A percentile compares a stretch with the other conserved stretches of the same genome.
Evolutionary conservation across 208 protist species (phyloP).

Genomic region (Porcisia hertigi): DNA sequence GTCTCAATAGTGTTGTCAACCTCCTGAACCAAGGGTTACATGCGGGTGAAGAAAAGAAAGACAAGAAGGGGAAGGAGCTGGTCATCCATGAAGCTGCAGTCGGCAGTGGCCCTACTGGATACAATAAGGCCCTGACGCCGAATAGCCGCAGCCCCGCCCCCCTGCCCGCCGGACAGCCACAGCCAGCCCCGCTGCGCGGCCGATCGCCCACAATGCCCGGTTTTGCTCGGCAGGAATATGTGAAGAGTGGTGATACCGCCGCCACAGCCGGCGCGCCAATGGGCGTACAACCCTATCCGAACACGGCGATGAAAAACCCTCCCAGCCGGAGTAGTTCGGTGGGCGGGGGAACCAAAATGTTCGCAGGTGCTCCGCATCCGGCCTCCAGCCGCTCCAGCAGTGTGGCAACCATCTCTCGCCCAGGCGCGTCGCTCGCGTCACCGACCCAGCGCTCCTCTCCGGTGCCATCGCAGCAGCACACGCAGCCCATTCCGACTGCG

Average conservation of each 20-base stretch:
- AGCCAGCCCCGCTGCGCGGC: neutral
- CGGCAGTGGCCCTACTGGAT: neutral
- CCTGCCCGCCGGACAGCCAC: neutral
- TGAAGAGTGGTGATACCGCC: neutral
- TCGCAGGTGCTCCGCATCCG: neutral
- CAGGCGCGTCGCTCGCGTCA: neutral
- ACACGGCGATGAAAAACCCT: constrained; percentile 15
- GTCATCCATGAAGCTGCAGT: neutral
- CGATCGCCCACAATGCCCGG: neutral
- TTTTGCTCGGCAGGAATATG: too few species aligned
- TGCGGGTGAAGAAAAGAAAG: neutral
- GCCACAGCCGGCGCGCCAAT: neutral
- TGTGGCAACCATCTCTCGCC: neutral
- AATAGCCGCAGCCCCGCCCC: neutral
- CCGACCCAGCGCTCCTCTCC: constrained; percentile 1
- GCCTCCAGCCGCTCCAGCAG: neutral
- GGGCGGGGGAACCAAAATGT: neutral
- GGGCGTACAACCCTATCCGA: neutral
- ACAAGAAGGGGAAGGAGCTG: neutral
- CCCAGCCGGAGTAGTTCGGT: neutral
- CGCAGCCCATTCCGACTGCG: too few species aligned
- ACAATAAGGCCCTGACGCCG: constrained; percentile 5
- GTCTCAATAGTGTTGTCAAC: constrained; percentile 12
- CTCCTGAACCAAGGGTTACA: constrained; percentile 11
- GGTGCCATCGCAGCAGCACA: neutral